Conservation (phyloP, 106 monocot genomes). For the Dioscorea zingiberensis region DNA sequence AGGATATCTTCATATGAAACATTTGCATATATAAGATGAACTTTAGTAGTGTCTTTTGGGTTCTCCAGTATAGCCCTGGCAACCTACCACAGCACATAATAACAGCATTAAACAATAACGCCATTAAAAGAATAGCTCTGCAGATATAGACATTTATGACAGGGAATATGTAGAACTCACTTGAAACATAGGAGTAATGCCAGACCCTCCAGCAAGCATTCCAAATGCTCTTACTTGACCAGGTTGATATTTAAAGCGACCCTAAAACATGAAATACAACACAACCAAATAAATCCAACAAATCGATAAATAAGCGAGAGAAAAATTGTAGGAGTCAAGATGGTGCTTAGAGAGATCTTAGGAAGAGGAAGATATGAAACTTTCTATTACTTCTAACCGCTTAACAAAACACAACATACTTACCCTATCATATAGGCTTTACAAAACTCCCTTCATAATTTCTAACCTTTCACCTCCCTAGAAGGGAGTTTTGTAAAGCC, state of each 20-base stretch:
- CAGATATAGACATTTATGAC: not conserved
- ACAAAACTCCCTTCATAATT: no score
- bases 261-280: conserved; percentile 33
- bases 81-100: conserved; percentile 38
- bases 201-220: conserved; percentile 98
- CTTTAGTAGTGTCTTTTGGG: conserved; percentile 69
- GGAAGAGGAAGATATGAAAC: no score
- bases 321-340: no score
- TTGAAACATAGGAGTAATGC: conserved; percentile 98
- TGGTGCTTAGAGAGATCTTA: no score
- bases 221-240: conserved; percentile 96
- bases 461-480: no score
- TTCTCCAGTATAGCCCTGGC: conserved; percentile 93
- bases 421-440: no score
- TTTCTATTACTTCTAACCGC: no score
- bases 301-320: no score
- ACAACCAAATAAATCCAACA: not conserved
- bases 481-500: no score
- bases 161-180: conserved; percentile 28
- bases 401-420: no score
- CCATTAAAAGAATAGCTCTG: not conserved
- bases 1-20: conserved; percentile 95
- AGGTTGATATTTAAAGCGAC: conserved; percentile 84
- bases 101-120: not conserved
- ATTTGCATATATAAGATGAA: conserved; percentile 96